Evolutionary conservation across 371 early-diverging fungal species (phyloP).

Genomic region (Entomophthora muscae): DNA sequence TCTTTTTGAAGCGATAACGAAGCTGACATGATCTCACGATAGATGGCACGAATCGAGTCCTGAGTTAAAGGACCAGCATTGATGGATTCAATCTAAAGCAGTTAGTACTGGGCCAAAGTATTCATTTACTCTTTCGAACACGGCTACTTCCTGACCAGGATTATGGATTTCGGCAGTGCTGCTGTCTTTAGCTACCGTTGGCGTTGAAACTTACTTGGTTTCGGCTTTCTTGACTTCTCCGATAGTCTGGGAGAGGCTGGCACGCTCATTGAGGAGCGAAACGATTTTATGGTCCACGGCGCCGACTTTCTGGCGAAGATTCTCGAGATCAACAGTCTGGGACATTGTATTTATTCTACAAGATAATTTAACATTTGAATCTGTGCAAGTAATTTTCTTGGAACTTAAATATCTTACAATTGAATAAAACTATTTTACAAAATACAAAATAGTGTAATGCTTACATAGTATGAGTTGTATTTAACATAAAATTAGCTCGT

Average conservation of each 20-base stretch:
- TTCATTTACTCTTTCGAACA: constrained; percentile 20
- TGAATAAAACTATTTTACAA: too few relatives aligned
- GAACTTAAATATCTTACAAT: too few relatives aligned
- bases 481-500: too few relatives aligned
- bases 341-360: too few relatives aligned
- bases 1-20: constrained; percentile 71
- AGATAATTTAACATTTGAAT: too few relatives aligned
- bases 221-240: constrained; percentile 45
- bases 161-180: constrained; percentile 19
- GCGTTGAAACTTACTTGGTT: background rate
- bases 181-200: background rate
- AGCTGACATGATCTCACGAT: constrained; percentile 83
- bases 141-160: constrained; percentile 26
- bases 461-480: too few relatives aligned
- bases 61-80: constrained; percentile 67
- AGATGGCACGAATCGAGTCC: constrained; percentile 63
- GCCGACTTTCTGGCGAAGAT: constrained; percentile 32
- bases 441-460: too few relatives aligned
- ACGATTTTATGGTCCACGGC: constrained; percentile 60
- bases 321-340: too few relatives aligned
- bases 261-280: constrained; percentile 63
- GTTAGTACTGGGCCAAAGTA: background rate
- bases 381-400: too few relatives aligned
- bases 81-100: constrained; percentile 26
- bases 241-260: constrained; percentile 64